Evolutionary conservation across 768 basidiomycete species (phyloP).

Genomic region (Leccinellum albellum): DNA sequence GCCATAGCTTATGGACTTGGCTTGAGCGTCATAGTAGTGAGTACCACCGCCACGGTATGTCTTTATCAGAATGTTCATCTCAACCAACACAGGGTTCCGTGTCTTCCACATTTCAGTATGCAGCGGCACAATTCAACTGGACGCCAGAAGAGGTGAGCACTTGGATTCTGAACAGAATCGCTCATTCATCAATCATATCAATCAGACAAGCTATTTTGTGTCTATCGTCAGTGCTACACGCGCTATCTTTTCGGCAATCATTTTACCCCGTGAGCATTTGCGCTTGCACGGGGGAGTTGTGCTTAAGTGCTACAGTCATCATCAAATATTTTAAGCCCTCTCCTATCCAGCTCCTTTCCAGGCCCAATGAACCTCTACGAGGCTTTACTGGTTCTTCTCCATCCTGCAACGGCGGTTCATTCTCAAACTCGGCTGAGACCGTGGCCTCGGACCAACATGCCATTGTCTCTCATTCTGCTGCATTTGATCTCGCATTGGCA

Average conservation of each 20-base stretch:
- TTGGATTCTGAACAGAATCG: not conserved
- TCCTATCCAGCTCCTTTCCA: slow-evolving; percentile 15
- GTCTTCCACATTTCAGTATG: slow-evolving; percentile 62
- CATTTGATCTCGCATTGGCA: slow-evolving; percentile 69
- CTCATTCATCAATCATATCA: not conserved
- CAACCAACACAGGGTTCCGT: slow-evolving; percentile 47
- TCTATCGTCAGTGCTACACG: slow-evolving; percentile 51
- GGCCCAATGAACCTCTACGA: slow-evolving; percentile 18
- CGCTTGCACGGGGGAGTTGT: not conserved
- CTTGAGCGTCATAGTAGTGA: slow-evolving; percentile 46
- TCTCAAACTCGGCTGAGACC: not conserved
- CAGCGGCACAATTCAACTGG: slow-evolving; percentile 61
- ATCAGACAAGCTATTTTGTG: slow-evolving; percentile 71
- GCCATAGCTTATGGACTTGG: slow-evolving; percentile 49
- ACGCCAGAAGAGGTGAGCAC: slow-evolving; percentile 53
- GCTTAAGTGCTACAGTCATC: slow-evolving; percentile 36
- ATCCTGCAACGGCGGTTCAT: slow-evolving; percentile 1
- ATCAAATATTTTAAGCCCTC: slow-evolving; percentile 53
- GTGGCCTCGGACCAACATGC: not conserved
- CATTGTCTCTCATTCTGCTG: slow-evolving; percentile 34
- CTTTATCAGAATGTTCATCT: not conserved
- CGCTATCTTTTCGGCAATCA: slow-evolving; percentile 49
- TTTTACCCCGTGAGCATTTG: slow-evolving; percentile 55
- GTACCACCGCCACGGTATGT: slow-evolving; percentile 15
- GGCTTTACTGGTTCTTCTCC: not conserved